Evolutionary conservation across 495 filamentous ascomycete genomes (phyloP).

Genomic region (Jackrogersella minutella): DNA sequence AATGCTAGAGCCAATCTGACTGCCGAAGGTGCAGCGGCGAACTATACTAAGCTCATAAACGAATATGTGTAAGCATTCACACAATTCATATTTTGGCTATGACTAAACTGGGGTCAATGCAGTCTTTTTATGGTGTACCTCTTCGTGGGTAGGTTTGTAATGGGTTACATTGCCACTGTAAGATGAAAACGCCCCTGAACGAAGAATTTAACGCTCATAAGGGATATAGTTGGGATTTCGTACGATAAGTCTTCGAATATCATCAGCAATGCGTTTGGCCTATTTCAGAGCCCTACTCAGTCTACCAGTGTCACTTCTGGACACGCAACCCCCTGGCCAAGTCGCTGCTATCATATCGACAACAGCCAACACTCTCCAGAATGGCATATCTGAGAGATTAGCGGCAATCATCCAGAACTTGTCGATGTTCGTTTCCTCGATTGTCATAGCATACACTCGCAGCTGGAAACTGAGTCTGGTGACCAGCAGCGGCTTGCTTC

Average conservation of each 20-base stretch:
- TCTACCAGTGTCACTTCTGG: conserved; percentile 62
- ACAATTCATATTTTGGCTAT: background rate
- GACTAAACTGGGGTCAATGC: background rate
- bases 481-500: conserved; percentile 63
- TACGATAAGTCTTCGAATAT: conserved; percentile 62
- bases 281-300: conserved; percentile 62
- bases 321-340: conserved; percentile 61
- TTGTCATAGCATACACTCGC: conserved; percentile 63
- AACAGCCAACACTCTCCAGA: conserved; percentile 69
- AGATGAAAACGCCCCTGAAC: conserved; percentile 27
- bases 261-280: conserved; percentile 59
- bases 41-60: conserved; percentile 33
- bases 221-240: conserved; percentile 59
- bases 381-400: conserved; percentile 72
- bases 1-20: conserved; percentile 25
- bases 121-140: conserved; percentile 68
- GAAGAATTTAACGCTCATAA: background rate
- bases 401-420: conserved; percentile 61
- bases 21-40: conserved; percentile 20
- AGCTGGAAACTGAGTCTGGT: conserved; percentile 66
- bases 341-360: conserved; percentile 68
- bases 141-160: conserved; percentile 66
- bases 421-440: conserved; percentile 59
- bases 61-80: conserved; percentile 40
- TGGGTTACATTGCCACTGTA: conserved; percentile 66